phyloP scores from a whole-genome alignment of 2,329 filamentous ascomycete species.

The Aspergillus neoniger region DNA sequence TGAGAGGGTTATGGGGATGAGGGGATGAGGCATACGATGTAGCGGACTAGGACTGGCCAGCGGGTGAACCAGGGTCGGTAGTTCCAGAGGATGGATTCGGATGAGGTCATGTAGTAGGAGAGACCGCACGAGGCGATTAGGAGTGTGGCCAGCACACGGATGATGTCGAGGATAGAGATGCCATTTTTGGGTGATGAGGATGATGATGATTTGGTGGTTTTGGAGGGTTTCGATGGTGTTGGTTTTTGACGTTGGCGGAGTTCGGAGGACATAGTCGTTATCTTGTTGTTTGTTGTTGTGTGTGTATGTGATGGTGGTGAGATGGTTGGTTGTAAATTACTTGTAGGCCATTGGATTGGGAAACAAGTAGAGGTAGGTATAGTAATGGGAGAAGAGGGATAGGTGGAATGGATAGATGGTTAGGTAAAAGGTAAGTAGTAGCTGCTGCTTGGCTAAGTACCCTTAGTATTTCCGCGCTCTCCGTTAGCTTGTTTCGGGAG shows the following conservation, averaged over 20 bases:
- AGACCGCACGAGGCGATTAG: conserved; percentile 66
- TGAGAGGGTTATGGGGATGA: background rate
- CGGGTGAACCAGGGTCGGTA: conserved; percentile 64
- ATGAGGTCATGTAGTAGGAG: conserved; percentile 74
- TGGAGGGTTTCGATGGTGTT: conserved; percentile 10
- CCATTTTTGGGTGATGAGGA: conserved; percentile 21
- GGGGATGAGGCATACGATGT: conserved; percentile 55
- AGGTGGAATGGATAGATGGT: background rate
- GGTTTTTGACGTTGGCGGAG: conserved; percentile 33
- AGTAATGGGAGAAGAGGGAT: background rate
- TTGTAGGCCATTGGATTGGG: background rate
- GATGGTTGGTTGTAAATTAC: background rate
- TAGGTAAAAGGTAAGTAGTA: background rate
- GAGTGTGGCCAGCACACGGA: conserved; percentile 69
- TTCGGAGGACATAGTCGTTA: conserved; percentile 31
- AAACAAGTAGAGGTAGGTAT: background rate
- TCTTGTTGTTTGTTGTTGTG: background rate
- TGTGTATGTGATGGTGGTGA: too few species aligned
- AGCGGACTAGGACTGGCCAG: conserved; percentile 59
- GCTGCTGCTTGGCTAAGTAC: too few species aligned
- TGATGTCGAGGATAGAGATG: conserved; percentile 61
- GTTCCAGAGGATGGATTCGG: conserved; percentile 70
- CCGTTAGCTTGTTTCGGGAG: conserved; percentile 3
- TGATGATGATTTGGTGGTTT: conserved; percentile 3
- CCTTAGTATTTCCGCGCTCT: conserved; percentile 6